These are phyloP conservation scores for Pouteria glomerata DNA, from an alignment of 148 eudicot genomes.

Conservation along the genomic window DNA sequence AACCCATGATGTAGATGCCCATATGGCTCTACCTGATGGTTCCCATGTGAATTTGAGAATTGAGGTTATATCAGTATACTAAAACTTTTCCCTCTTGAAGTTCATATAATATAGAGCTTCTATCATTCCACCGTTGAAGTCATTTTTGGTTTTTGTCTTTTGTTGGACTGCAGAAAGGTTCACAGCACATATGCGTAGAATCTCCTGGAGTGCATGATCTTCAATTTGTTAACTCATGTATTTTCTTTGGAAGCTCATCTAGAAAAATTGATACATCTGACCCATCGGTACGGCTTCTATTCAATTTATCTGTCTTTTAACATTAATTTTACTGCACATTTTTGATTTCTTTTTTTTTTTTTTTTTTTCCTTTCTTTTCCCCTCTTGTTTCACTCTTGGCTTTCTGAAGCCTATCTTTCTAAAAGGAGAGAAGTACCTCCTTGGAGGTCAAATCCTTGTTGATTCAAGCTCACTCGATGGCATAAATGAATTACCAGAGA, in stretches of 20 bases:
- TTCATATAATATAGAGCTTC: neutral
- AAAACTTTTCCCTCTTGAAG: neutral
- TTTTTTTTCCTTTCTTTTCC: constrained; percentile 6
- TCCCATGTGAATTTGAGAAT: constrained; percentile 57
- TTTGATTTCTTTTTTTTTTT: constrained; percentile 1
- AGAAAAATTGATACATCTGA: constrained; percentile 61
- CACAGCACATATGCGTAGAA: constrained; percentile 66
- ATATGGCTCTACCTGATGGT: constrained; percentile 63
- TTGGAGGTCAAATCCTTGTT: constrained; percentile 63
- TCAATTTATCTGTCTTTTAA: neutral
- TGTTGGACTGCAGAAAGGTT: constrained; percentile 69
- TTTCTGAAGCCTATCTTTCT: constrained; percentile 62
- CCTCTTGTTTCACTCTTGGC: neutral
- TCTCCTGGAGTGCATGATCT: constrained; percentile 86
- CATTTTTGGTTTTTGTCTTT: constrained; percentile 4
- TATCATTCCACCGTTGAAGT: neutral
- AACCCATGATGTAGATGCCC: constrained; percentile 80
- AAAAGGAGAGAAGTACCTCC: constrained; percentile 79
- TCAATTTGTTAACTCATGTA: constrained; percentile 80
- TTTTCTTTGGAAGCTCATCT: constrained; percentile 74
- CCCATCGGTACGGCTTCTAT: constrained; percentile 39
- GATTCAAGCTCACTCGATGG: constrained; percentile 38
- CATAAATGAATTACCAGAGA: constrained; percentile 41
- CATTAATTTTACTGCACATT: neutral
- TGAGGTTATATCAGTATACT: constrained; percentile 41